Base-by-base conservation (phyloP, 2,329 filamentous ascomycete species). In the Pseudogymnoascus sp. region DNA sequence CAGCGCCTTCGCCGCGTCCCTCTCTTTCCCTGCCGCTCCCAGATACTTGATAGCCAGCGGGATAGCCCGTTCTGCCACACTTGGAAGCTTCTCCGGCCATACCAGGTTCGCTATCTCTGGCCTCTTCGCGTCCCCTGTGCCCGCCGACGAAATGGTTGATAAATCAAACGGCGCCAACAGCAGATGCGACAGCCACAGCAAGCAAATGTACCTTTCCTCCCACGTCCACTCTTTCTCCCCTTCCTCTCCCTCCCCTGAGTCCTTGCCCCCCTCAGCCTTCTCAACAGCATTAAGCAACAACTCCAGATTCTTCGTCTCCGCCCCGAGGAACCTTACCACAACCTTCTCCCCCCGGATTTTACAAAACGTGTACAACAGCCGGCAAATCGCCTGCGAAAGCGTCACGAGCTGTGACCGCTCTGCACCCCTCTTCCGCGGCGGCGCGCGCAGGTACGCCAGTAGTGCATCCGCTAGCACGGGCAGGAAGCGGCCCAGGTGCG, bases 311-410 rank as follows among this genome's bases (percentile, higher is more conserved):
- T 84, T 88, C 1, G 92, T 88, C 74, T 97, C 95, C 67, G 95
- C 96, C 73, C 90, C 93, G 68, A 99, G 79, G 72, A 97, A 97
- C 45, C 91, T 86, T 62, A 92, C 86, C 69, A 99, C 88, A 61
- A 99, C 88, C 75, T 97, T 97, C 73, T 95, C 87, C 23, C 95
- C 93, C 62, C 95, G 85, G 61, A 97, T 88, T 76, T 99, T 99
- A 81, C 92, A 97, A 66, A 99, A 88, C 0, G 88, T 88, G 73
- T 97, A 97, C 37, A 99, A 75, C 1, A 97, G 80, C 66, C 83
- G 85, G 73, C 88, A 91, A 63, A 96, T 86, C 4, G 91, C 92
- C 66, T 83, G 73, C 7, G 74, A 70, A 47, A 77, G 3, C 60
- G 75, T 69, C 39, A 71, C 62, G n/a, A 74, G 64, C 3, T 71